Base-by-base conservation (phyloP, 2,329 filamentous ascomycete species). In the Fusarium sp. region DNA sequence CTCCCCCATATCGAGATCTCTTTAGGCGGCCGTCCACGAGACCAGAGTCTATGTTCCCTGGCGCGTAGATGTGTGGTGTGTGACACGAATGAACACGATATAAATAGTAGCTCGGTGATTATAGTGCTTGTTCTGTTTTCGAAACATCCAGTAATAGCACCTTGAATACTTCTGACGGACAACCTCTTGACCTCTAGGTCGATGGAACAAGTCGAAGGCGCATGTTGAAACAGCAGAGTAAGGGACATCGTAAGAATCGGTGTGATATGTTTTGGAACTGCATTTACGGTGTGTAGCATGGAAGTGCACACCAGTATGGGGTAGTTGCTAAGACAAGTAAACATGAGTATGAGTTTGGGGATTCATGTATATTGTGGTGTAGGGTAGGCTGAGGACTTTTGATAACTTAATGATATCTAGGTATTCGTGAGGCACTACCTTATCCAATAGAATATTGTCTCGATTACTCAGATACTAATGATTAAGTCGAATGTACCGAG, bases 221-320 rank as follows among this genome's bases (percentile, higher is more conserved):
- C 54, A 56, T 68, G 9, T 56, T 68, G 64, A 67, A 67, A 65
- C 59, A n/a, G 24, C 6, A 24, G 23, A 19, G 28, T 32, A 15
- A 19, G 26, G 24, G n/a, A 54, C 24, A 28, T 17, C 32, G 26
- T 23, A 36, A n/a, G 19, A 23, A 20, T 26, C 17, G 12, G 10
- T 19, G 34, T 36, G 17, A 39, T 43, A 4, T 17, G 3, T 46
- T 11, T 23, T 3, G 10, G 10, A 28, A 28, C 26, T 28, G 26
- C 26, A 28, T 34, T 8, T 17, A 24, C 17, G 15, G 34, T 15
- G 17, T 47, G 38, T n/a, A 36, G 17, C 34, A 20, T 19, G 5
- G 4, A 4, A 11, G 11, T 11, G 9, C 34, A 36, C 34, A n/a
- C 6, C 8, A 20, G 1, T 24, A 32, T 10, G 14, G 14, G 9